Conservation (phyloP, 139 green algal species). For the Chlorella sp. region DNA sequence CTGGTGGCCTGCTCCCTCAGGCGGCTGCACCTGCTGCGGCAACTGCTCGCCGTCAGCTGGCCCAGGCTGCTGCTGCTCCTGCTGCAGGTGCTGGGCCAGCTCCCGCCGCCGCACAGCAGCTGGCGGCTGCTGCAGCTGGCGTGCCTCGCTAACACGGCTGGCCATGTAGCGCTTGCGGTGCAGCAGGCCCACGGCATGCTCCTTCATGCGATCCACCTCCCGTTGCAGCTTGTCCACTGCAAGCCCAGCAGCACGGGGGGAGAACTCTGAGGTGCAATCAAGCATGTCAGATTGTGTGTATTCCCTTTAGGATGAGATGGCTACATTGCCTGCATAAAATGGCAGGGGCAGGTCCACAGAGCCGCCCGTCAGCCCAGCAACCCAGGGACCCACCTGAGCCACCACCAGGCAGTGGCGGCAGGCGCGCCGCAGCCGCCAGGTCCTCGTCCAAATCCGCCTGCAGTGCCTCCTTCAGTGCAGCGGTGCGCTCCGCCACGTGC, state of each 20-base stretch:
- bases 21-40: conserved; percentile 4
- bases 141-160: conserved; percentile 25
- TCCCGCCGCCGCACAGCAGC: too few relatives aligned
- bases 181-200: conserved; percentile 24
- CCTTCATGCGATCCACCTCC: conserved; percentile 2
- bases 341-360: too few relatives aligned
- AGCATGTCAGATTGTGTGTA: too few relatives aligned
- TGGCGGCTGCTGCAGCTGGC: background rate
- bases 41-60: background rate
- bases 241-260: too few relatives aligned
- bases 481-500: conserved; percentile 11
- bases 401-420: background rate
- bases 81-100: background rate
- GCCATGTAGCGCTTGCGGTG: conserved; percentile 36
- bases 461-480: conserved; percentile 10
- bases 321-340: too few relatives aligned
- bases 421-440: background rate
- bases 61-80: background rate
- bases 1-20: background rate
- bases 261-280: too few relatives aligned
- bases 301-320: too few relatives aligned
- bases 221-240: background rate
- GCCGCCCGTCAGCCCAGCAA: too few relatives aligned
- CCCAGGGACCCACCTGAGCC: background rate
- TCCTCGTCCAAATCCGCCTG: conserved; percentile 34